phyloP scores from a whole-genome alignment of 306 rosid genomes.

The Vigna unguiculata region DNA sequence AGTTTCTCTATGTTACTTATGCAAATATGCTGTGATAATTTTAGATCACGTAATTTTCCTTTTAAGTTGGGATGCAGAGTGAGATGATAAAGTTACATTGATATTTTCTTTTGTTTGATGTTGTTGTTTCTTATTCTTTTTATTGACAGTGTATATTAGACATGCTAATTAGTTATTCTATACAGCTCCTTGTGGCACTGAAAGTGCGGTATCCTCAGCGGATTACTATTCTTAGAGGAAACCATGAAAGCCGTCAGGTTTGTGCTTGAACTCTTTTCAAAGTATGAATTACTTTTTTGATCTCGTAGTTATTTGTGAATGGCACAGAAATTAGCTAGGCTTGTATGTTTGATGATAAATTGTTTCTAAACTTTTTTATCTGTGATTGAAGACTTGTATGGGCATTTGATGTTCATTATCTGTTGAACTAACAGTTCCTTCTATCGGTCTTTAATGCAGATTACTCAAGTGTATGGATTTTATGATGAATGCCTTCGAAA shows the following conservation, averaged over 20 bases:
- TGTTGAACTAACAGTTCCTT: constrained; percentile 47
- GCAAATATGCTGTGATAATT: background rate
- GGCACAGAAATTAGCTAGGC: constrained; percentile 5
- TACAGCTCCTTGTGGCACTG: constrained; percentile 93
- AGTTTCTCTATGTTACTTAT: constrained; percentile 3
- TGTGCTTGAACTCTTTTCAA: constrained; percentile 39
- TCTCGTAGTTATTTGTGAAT: background rate
- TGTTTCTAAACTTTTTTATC: constrained; percentile 7
- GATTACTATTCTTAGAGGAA: constrained; percentile 98
- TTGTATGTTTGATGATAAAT: constrained; percentile 20
- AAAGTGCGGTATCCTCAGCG: constrained; percentile 97
- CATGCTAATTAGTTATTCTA: constrained; percentile 46
- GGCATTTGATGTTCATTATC: constrained; percentile 6
- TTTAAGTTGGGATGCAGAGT: background rate
- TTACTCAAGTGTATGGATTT: constrained; percentile 95
- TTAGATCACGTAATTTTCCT: background rate
- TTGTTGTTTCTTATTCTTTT: background rate
- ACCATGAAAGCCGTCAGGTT: constrained; percentile 99
- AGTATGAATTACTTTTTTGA: background rate
- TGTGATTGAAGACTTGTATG: constrained; percentile 34
- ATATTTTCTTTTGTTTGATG: constrained; percentile 5
- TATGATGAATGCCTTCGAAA: constrained; percentile 94
- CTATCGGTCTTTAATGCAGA: constrained; percentile 56
- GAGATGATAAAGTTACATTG: constrained; percentile 32
- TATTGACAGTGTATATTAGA: constrained; percentile 7